Conservation (phyloP, 768 basidiomycete genomes). For the Coprinopsis cinerea region DNA sequence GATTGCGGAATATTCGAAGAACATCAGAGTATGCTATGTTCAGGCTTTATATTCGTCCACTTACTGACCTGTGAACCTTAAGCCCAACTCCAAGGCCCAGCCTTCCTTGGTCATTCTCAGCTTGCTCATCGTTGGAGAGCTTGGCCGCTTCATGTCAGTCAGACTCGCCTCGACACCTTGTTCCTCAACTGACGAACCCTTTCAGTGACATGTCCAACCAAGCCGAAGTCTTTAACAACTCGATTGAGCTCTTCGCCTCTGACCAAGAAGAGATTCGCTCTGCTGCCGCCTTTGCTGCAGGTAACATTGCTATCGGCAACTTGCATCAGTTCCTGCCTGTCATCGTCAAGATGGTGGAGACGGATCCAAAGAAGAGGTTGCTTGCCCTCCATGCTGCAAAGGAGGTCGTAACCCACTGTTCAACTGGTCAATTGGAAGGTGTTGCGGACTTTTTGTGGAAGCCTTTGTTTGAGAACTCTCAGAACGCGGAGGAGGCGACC, state of each 20-base stretch:
- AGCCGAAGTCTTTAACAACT: slow-evolving; percentile 67
- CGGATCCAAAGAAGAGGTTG: slow-evolving; percentile 71
- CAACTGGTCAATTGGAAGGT: slow-evolving; percentile 74
- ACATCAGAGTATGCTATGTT: slow-evolving; percentile 53
- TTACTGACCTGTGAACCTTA: background rate
- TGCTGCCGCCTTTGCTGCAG: slow-evolving; percentile 92
- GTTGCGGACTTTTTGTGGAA: slow-evolving; percentile 89
- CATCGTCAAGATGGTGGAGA: slow-evolving; percentile 74
- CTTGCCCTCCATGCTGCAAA: slow-evolving; percentile 89
- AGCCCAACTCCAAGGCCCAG: slow-evolving; percentile 57
- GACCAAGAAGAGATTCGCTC: slow-evolving; percentile 84
- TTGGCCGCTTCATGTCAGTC: slow-evolving; percentile 82
- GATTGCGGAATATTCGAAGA: slow-evolving; percentile 79
- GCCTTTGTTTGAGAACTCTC: slow-evolving; percentile 88
- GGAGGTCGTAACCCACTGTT: slow-evolving; percentile 92
- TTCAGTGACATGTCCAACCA: slow-evolving; percentile 85
- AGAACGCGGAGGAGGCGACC: slow-evolving; percentile 84
- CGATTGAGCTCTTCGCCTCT: slow-evolving; percentile 68
- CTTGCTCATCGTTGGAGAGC: slow-evolving; percentile 84
- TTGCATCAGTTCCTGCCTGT: slow-evolving; percentile 79
- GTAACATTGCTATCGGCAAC: slow-evolving; percentile 95
- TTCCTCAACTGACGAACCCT: background rate
- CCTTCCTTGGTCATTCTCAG: slow-evolving; percentile 72
- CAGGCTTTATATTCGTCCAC: background rate
- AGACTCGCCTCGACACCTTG: too few species aligned